Conservation (phyloP, 257 asterid genomes). For the Fraxinus americana region DNA sequence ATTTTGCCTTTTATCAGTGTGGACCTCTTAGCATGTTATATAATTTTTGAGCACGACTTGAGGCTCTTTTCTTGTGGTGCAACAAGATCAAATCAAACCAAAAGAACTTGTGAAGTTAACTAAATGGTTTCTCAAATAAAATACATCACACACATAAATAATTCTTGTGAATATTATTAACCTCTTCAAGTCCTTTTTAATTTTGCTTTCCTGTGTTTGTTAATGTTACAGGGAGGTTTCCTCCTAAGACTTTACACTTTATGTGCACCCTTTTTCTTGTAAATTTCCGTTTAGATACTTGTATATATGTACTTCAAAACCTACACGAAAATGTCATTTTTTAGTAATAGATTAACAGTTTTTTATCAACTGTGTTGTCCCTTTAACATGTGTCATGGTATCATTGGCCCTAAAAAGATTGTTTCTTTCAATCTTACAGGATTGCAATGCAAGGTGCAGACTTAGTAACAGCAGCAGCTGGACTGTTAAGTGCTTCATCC, state of each 20-base stretch:
- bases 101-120: too few relatives aligned
- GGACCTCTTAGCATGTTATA: neutral
- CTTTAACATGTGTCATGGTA: neutral
- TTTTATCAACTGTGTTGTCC: neutral
- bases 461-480: conserved; percentile 18
- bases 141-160: too few relatives aligned
- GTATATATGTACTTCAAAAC: neutral
- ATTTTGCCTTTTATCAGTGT: neutral
- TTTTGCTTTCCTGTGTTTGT: too few relatives aligned
- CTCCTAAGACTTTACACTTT: too few relatives aligned
- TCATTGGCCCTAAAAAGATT: neutral
- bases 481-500: conserved; percentile 31
- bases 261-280: too few relatives aligned
- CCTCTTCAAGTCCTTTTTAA: too few relatives aligned
- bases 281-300: neutral
- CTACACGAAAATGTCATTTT: neutral
- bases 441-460: conserved; percentile 13
- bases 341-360: too few relatives aligned
- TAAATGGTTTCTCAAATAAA: too few relatives aligned
- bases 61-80: neutral
- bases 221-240: too few relatives aligned
- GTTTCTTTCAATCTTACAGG: conserved; percentile 13
- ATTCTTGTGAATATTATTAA: neutral
- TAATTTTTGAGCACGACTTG: neutral
- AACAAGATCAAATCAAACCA: neutral